Evolutionary conservation across 2,329 filamentous ascomycete species (phyloP).

Genomic region (Penicillium nordicum): DNA sequence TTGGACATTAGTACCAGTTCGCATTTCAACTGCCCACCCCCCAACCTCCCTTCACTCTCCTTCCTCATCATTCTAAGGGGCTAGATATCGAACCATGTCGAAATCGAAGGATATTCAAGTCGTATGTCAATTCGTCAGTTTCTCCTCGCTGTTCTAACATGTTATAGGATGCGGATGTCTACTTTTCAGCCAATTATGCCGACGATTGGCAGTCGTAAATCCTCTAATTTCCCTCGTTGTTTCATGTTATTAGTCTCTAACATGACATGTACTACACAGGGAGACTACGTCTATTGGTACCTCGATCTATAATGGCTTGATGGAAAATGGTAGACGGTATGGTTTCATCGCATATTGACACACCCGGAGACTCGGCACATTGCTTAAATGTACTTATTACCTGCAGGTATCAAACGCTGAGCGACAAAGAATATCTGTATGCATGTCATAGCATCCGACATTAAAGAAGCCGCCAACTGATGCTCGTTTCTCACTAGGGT

Average conservation of each 20-base stretch:
- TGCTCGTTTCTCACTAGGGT: background rate
- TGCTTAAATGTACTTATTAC: background rate
- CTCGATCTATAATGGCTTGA: conserved; percentile 15
- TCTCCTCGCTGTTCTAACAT: background rate
- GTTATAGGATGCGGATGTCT: conserved; percentile 10
- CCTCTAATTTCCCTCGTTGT: background rate
- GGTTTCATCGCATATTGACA: background rate
- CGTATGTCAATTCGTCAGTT: background rate
- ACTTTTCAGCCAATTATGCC: background rate
- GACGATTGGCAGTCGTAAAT: conserved; percentile 19
- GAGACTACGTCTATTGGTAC: conserved; percentile 17
- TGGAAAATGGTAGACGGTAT: conserved; percentile 19
- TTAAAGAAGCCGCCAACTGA: background rate
- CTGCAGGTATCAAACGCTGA: conserved; percentile 16
- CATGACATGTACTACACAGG: background rate
- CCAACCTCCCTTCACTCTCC: background rate
- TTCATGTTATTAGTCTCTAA: background rate
- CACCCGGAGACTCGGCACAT: background rate
- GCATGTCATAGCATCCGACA: background rate
- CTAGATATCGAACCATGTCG: background rate
- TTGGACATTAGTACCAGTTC: background rate
- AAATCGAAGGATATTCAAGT: background rate
- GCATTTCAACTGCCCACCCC: background rate
- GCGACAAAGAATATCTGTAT: conserved; percentile 13
- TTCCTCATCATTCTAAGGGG: background rate